phyloP scores from a whole-genome alignment of 1,139 yeast species.

The Yamadazyma atmosphaerica region DNA sequence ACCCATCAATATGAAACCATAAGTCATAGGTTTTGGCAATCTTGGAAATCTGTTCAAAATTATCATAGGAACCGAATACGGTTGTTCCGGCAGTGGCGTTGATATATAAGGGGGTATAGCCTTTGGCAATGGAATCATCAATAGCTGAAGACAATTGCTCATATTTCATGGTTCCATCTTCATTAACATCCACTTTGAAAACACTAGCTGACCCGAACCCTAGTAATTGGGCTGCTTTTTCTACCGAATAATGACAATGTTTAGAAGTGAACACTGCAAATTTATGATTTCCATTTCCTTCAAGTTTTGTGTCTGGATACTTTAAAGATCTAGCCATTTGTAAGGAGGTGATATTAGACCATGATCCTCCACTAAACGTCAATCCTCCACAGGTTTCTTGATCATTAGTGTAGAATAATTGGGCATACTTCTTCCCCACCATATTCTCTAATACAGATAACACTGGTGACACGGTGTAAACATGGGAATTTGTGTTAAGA shows the following conservation, averaged over 20 bases:
- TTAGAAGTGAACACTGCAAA: constrained; percentile 72
- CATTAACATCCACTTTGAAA: constrained; percentile 59
- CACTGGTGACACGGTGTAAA: constrained; percentile 83
- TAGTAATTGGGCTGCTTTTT: constrained; percentile 74
- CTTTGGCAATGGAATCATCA: constrained; percentile 42
- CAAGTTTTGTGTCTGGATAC: constrained; percentile 67
- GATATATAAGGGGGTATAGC: constrained; percentile 71
- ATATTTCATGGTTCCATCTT: constrained; percentile 59
- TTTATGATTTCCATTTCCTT: constrained; percentile 54
- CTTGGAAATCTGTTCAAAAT: constrained; percentile 53
- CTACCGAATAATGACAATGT: constrained; percentile 82
- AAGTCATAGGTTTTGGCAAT: constrained; percentile 54
- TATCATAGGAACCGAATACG: constrained; percentile 82
- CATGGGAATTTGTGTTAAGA: constrained; percentile 83
- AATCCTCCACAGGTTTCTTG: constrained; percentile 66
- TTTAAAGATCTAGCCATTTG: constrained; percentile 72
- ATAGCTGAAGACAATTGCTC: constrained; percentile 50
- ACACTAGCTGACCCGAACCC: constrained; percentile 71
- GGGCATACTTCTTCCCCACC: constrained; percentile 69
- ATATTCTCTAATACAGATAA: constrained; percentile 72
- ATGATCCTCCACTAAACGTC: constrained; percentile 86
- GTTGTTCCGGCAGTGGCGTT: constrained; percentile 91
- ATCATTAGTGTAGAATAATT: constrained; percentile 48
- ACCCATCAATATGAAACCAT: constrained; percentile 88
- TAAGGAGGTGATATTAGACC: constrained; percentile 79